phyloP scores from a whole-genome alignment of 352 stramenopile genomes.

The Globisporangium nodosum region DNA sequence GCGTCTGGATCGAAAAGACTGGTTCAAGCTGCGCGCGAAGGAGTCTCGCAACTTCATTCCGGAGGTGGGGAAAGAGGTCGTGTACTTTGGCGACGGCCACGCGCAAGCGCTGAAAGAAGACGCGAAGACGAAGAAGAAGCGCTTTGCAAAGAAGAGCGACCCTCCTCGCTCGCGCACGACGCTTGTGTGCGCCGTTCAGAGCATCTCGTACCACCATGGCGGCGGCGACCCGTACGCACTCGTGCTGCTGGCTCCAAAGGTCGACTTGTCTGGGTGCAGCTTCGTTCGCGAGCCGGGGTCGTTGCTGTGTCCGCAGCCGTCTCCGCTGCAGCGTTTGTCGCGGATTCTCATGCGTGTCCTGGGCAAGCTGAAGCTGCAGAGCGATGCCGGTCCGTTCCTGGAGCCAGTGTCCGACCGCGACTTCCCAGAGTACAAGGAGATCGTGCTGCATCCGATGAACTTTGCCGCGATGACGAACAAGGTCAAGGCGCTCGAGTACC shows the following conservation, averaged over 20 bases:
- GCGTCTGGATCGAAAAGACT: conserved; percentile 65
- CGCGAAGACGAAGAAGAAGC: conserved; percentile 67
- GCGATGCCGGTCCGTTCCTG: conserved; percentile 64
- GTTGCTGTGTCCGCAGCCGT: conserved; percentile 61
- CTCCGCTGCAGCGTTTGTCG: conserved; percentile 46
- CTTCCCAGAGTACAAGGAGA: conserved; percentile 83
- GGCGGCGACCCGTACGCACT: conserved; percentile 75
- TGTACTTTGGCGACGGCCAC: conserved; percentile 83
- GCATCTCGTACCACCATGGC: conserved; percentile 75
- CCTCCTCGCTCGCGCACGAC: conserved; percentile 37
- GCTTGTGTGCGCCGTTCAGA: conserved; percentile 54
- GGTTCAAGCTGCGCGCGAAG: conserved; percentile 70
- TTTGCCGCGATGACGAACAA: conserved; percentile 53
- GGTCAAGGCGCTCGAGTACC: conserved; percentile 52
- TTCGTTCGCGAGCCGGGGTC: conserved; percentile 26
- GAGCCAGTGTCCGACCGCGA: conserved; percentile 76
- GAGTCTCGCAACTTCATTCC: conserved; percentile 74
- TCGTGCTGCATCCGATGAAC: conserved; percentile 72
- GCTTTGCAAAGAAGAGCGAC: conserved; percentile 70
- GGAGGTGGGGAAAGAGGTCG: conserved; percentile 48
- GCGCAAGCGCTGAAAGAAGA: conserved; percentile 75
- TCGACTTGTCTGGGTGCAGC: conserved; percentile 21
- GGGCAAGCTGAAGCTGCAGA: conserved; percentile 51
- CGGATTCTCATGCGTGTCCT: conserved; percentile 59
- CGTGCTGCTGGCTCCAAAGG: conserved; percentile 39